A percentile compares a stretch with the other conserved stretches of the same genome.
These are phyloP conservation scores for Beauveria australis DNA, from an alignment of 2,329 filamentous ascomycete genomes.

Conservation along the genomic window DNA sequence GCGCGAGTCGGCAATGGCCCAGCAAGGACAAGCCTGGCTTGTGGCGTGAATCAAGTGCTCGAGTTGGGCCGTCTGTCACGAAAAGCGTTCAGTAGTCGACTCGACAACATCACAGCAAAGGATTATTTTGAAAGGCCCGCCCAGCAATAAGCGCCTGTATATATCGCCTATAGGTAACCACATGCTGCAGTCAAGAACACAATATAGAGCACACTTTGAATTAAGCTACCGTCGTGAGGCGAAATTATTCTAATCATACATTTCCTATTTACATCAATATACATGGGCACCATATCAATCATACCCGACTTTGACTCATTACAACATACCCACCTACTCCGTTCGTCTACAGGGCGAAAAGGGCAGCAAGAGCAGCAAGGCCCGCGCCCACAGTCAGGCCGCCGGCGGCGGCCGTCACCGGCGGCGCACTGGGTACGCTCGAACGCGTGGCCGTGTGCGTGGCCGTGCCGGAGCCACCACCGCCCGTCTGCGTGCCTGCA, in stretches of 20 bases:
- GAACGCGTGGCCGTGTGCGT: not conserved
- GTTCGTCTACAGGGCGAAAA: not conserved
- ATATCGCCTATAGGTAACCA: too few relatives aligned
- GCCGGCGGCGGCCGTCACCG: not conserved
- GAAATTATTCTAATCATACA: too few relatives aligned
- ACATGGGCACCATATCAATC: not conserved
- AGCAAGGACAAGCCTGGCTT: too few relatives aligned
- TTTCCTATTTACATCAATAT: not conserved
- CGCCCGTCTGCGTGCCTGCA: not conserved
- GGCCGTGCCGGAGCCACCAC: not conserved
- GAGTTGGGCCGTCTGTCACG: too few relatives aligned
- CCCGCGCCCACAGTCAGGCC: not conserved
- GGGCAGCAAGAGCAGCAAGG: not conserved
- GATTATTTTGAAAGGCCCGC: too few relatives aligned
- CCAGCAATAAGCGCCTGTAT: too few relatives aligned
- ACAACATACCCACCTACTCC: not conserved
- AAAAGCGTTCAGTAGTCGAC: too few relatives aligned
- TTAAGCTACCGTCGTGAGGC: not conserved
- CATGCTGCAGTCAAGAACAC: too few relatives aligned
- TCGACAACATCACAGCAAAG: too few relatives aligned
- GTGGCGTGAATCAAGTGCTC: not conserved
- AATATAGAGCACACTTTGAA: not conserved
- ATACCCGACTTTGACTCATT: not conserved
- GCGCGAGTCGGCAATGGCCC: too few relatives aligned
- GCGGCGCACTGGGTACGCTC: not conserved